A percentile compares a stretch with the other conserved stretches of the same genome.
Conservation (phyloP, 1,284 basidiomycete genomes). For the Phylloporus sp. region DNA sequence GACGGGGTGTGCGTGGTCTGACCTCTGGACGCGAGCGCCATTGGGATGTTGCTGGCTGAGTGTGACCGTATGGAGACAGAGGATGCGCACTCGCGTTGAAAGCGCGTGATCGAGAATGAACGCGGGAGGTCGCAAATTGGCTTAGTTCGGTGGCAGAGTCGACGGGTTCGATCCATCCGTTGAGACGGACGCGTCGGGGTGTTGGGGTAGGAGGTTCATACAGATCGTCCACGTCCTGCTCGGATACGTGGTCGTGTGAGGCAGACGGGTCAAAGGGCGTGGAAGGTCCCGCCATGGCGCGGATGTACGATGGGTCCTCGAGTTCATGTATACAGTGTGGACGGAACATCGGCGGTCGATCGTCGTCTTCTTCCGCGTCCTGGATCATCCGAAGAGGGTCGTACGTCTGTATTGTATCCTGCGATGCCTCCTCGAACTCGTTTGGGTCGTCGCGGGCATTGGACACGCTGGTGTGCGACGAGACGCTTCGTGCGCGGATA, state of each 20-base stretch:
- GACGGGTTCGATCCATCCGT: slow-evolving; percentile 56
- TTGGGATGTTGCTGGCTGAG: too few relatives aligned
- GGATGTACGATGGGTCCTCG: slow-evolving; percentile 45
- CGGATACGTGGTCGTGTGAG: neutral
- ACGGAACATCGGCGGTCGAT: slow-evolving; percentile 20
- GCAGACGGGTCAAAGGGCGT: slow-evolving; percentile 9
- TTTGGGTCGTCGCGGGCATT: slow-evolving; percentile 21
- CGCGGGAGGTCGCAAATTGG: slow-evolving; percentile 21
- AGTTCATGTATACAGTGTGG: slow-evolving; percentile 57
- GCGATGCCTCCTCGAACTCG: slow-evolving; percentile 15
- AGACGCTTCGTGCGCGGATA: slow-evolving; percentile 34
- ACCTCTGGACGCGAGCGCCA: neutral
- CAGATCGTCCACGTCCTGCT: slow-evolving; percentile 12
- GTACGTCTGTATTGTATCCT: slow-evolving; percentile 26
- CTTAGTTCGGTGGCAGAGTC: slow-evolving; percentile 42
- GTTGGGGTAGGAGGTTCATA: slow-evolving; percentile 20
- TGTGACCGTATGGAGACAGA: neutral
- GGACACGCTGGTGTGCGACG: slow-evolving; percentile 41
- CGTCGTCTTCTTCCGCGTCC: slow-evolving; percentile 26
- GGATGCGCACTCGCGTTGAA: neutral
- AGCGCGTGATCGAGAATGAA: slow-evolving; percentile 4
- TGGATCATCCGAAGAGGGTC: slow-evolving; percentile 19
- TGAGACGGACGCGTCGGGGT: slow-evolving; percentile 46
- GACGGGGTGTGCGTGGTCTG: neutral
- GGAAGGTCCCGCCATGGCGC: slow-evolving; percentile 19